phyloP scores from a whole-genome alignment of 208 protist species.

The Leishmania tropica region DNA sequence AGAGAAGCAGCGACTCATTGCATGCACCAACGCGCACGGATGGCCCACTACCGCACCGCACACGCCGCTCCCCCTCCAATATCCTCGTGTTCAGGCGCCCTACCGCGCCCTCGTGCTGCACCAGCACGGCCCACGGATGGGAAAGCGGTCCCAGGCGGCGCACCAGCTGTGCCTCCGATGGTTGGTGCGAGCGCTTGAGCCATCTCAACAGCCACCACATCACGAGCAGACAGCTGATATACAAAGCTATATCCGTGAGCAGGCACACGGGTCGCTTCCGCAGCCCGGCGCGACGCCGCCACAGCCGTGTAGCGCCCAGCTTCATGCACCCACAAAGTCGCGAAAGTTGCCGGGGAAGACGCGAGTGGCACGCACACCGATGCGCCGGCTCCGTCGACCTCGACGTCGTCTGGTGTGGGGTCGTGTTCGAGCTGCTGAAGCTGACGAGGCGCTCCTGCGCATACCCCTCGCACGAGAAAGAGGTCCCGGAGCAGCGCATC shows the following conservation, averaged over 20 bases:
- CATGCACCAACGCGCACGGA: not conserved
- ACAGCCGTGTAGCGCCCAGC: not conserved
- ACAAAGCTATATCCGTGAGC: not conserved
- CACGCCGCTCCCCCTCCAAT: not conserved
- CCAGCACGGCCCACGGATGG: conserved; percentile 5
- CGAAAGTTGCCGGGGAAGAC: not conserved
- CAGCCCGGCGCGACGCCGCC: not conserved
- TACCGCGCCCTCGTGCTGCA: conserved; percentile 6
- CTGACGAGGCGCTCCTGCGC: not conserved
- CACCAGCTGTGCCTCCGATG: conserved; percentile 7
- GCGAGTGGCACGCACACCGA: no score
- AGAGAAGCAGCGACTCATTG: not conserved
- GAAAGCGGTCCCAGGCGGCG: not conserved
- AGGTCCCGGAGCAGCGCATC: not conserved
- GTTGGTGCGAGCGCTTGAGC: not conserved
- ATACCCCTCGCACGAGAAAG: not conserved
- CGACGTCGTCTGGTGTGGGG: not conserved
- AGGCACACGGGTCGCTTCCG: not conserved
- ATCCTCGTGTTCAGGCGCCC: not conserved
- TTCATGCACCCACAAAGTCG: not conserved
- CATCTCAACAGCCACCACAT: not conserved
- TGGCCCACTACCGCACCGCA: not conserved
- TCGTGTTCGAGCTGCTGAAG: not conserved
- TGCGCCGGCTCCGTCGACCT: not conserved
- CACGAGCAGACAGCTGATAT: not conserved